Base-by-base conservation (phyloP, 768 basidiomycete species). In the Mycena galopus region DNA sequence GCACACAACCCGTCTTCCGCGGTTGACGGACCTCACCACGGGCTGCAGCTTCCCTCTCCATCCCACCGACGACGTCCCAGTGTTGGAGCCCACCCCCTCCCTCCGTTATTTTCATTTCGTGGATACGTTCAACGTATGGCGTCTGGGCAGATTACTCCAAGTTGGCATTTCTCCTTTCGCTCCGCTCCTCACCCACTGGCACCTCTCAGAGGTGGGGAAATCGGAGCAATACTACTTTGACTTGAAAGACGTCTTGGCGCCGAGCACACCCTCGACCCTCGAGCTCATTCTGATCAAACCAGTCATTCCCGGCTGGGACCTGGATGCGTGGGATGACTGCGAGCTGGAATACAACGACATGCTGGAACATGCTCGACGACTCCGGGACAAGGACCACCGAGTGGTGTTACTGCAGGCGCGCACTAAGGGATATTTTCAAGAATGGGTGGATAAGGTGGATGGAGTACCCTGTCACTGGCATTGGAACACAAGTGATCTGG, bases 11-110 rank as follows among this genome's bases (percentile, higher is more conserved):
- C 73, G 77, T 16, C 76, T 82, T 37, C 81, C 82, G 5, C 53
- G 61, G n/a, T 72, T 82, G 11, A 47, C 56, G n/a, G 79, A 78
- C 23, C 69, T 82, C 17, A 78, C 78, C 23, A 62, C 82, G 2
- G 69, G 77, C 19, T 78, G 81, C n/a, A n/a, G n/a, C n/a, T n/a
- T n/a, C 63, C 81, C 78, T 29, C 70, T 53, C 58, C 71, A 42
- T 32, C 71, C 56, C 16, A 57, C 16, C n/a, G n/a, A n/a, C n/a
- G n/a, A n/a, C n/a, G n/a, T n/a, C n/a, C n/a, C n/a, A n/a, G n/a
- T n/a, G n/a, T n/a, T 35, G 39, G 61, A 35, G 59, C 67, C 68
- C 8, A 80, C 78, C 65, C 77, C 16, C 72, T 75, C 27, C n/a
- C 79, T 81, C 27, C 77, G 66, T 11, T 70, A 68, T 14, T 65